A percentile compares a stretch with the other conserved stretches of the same genome.
Evolutionary conservation across 768 basidiomycete genomes (phyloP).

Genomic region (Dictyophora rubrovolvata): DNA sequence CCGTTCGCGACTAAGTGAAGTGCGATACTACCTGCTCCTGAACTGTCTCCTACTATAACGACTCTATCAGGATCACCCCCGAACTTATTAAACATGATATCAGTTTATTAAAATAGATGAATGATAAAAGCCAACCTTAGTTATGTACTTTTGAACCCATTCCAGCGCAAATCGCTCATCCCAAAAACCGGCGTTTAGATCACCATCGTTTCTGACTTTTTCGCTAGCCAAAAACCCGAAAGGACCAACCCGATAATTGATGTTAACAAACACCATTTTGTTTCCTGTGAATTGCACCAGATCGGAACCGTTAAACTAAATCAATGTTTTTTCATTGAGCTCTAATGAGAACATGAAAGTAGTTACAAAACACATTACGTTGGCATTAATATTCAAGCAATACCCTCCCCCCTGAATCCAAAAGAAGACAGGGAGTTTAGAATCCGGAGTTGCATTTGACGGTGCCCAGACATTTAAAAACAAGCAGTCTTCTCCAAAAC

Average conservation of each 20-base stretch:
- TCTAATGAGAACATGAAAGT: neutral
- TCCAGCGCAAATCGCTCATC: conserved; percentile 32
- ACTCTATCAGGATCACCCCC: conserved; percentile 13
- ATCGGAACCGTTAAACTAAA: conserved; percentile 10
- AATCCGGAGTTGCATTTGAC: conserved; percentile 2
- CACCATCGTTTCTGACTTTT: conserved; percentile 26
- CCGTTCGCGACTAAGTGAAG: conserved; percentile 10
- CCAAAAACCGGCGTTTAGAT: conserved; percentile 29
- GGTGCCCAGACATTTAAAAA: conserved; percentile 13
- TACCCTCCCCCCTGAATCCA: conserved; percentile 14
- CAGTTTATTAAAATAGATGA: neutral
- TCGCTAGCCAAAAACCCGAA: conserved; percentile 24
- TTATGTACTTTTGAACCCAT: conserved; percentile 32
- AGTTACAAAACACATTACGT: neutral
- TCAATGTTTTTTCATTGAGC: neutral
- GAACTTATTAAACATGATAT: conserved; percentile 7
- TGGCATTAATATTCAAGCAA: conserved; percentile 4
- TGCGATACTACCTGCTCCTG: conserved; percentile 11
- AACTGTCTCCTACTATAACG: conserved; percentile 9
- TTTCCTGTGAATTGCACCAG: conserved; percentile 8
- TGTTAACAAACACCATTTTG: conserved; percentile 11
- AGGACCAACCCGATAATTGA: conserved; percentile 13
- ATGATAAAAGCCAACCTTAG: conserved; percentile 18
- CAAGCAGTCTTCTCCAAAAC: conserved; percentile 9
- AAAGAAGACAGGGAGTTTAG: conserved; percentile 13